Percentiles rank a stretch among this genome's conserved stretches.
These are phyloP conservation scores for Trichoderma endophyticum DNA, from an alignment of 2,329 filamentous ascomycete genomes.

Conservation along the genomic window DNA sequence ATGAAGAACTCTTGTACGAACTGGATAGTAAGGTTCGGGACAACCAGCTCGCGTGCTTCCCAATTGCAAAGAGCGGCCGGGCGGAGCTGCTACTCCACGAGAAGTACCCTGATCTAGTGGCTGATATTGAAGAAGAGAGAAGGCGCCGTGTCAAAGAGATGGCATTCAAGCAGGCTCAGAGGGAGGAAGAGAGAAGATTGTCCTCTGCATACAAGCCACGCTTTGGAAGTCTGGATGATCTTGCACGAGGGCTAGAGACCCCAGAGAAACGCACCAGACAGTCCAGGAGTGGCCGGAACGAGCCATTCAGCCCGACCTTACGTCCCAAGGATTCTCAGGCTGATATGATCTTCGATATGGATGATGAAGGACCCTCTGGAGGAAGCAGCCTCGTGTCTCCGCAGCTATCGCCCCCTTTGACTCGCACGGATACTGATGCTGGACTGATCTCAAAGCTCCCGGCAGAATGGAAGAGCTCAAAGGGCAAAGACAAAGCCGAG, in stretches of 20 bases:
- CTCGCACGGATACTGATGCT: constrained; percentile 26
- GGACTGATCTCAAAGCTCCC: constrained; percentile 32
- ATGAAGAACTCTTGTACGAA: constrained; percentile 76
- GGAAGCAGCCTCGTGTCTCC: constrained; percentile 31
- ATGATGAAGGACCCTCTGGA: constrained; percentile 60
- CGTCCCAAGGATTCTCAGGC: constrained; percentile 64
- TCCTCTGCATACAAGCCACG: constrained; percentile 60
- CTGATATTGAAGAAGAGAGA: constrained; percentile 65
- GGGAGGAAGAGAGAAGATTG: constrained; percentile 61
- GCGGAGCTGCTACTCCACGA: constrained; percentile 65
- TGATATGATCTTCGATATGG: constrained; percentile 93
- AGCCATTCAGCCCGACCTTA: constrained; percentile 63
- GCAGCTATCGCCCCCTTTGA: constrained; percentile 21
- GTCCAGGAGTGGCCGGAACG: constrained; percentile 48
- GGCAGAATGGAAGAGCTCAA: constrained; percentile 28
- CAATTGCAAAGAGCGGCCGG: constrained; percentile 72
- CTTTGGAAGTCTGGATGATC: constrained; percentile 65
- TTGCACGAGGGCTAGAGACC: constrained; percentile 37
- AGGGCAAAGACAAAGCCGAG: constrained; percentile 26
- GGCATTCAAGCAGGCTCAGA: constrained; percentile 61
- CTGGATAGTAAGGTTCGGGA: constrained; percentile 76
- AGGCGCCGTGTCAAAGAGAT: constrained; percentile 73
- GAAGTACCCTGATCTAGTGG: constrained; percentile 58
- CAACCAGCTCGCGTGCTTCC: constrained; percentile 76
- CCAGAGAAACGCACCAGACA: constrained; percentile 47